These are phyloP conservation scores for Podaxis sp. DNA, from an alignment of 768 basidiomycete species.

Conservation along the genomic window DNA sequence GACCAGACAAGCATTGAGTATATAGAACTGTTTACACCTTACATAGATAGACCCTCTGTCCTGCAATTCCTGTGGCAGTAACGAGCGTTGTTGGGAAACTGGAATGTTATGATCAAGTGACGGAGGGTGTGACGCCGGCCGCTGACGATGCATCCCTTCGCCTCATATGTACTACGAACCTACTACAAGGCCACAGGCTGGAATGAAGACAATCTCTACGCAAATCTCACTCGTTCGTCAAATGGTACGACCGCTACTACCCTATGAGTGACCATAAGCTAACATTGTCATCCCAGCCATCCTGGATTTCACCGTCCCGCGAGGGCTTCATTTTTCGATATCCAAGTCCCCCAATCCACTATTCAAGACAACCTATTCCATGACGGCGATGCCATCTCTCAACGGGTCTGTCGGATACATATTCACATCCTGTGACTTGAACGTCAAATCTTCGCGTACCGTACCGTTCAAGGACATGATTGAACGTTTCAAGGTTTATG, in stretches of 20 bases:
- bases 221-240: conserved; percentile 86
- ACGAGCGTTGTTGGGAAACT: not conserved
- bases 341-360: conserved; percentile 87
- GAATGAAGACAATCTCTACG: conserved; percentile 95
- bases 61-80: conserved; percentile 5
- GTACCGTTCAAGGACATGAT: conserved; percentile 87
- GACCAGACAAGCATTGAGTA: not conserved
- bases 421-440: conserved; percentile 83
- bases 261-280: not conserved
- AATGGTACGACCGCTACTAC: conserved; percentile 51
- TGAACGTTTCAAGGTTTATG: conserved; percentile 83
- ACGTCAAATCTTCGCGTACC: conserved; percentile 64
- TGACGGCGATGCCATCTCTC: conserved; percentile 90
- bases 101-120: not conserved
- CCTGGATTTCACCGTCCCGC: conserved; percentile 87
- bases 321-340: conserved; percentile 73
- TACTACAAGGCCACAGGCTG: conserved; percentile 94
- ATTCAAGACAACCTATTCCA: conserved; percentile 89
- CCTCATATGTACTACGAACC: conserved; percentile 81
- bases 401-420: conserved; percentile 94
- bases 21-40: not conserved
- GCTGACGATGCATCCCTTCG: conserved; percentile 76
- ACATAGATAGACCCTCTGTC: not conserved
- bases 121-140: not conserved
- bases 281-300: conserved; percentile 52